Evolutionary conservation across 192 early-diverging fungal genomes (phyloP), one percentile per base, ranked within the genome.

Genomic region (Coemansia sp.): DNA sequence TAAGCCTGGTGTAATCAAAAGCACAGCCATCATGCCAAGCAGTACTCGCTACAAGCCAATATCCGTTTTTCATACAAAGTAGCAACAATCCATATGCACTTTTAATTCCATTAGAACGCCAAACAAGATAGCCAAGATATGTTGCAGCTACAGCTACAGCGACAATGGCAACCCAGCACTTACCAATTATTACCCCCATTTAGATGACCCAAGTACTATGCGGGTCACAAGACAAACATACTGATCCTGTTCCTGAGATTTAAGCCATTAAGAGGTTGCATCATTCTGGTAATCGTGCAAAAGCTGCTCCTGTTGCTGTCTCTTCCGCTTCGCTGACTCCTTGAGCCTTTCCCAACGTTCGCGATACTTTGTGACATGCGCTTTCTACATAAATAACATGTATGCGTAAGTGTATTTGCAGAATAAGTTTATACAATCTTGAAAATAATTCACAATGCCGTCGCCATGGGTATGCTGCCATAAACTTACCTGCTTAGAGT

Each of bases 341-440:
- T 82, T 82, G 22, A 82, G 64, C 51, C 67, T 82, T 25, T 82
- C 79, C 79, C 79, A 82, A 25, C 79, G 70, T 21, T 82, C 79
- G 11, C 74, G 70, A 54, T 82, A 82, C 61, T 82, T 82, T 33
- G 70, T 52, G 21, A 82, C 72, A 42, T 76, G 79, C 1, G 56
- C 52, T 31, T 59, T 73, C 74, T 79, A 71, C 2, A 68, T 22
- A 36, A 23, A 23, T 21, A 20, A 42, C 4, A 2, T 32, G 14
- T 56, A n/a, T 19, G 24, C 6, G 0, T 27, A 11, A 23, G 20
- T 2, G 19, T 27, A 25, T 54, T 22, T 17, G 30, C 30, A 59
- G 29, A n/a, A 32, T 30, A 25, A 59, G 30, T 25, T 5, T 11
- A 25, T 22, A 31, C 57, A 59, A 25, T 31, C 32, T 21, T 32